Conservation (phyloP, 2,329 filamentous ascomycete species). For the Mariannaea sp. region DNA sequence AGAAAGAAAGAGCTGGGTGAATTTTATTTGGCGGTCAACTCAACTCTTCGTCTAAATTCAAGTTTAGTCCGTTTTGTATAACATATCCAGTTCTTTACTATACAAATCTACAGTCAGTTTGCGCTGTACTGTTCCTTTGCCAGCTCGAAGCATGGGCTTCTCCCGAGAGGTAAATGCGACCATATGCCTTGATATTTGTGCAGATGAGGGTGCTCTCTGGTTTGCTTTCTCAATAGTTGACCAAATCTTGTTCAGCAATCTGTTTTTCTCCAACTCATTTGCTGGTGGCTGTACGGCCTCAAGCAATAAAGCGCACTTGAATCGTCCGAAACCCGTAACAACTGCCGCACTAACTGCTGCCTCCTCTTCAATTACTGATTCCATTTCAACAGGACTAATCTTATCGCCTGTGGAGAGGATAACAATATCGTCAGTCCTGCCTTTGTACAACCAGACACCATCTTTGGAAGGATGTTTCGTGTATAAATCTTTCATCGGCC, state of each 20-base stretch:
- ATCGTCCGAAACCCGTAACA: constrained; percentile 40
- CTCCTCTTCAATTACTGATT: constrained; percentile 40
- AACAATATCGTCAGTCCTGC: constrained; percentile 48
- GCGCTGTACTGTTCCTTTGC: constrained; percentile 51
- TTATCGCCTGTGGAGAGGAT: constrained; percentile 50
- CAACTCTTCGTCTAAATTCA: too few relatives aligned
- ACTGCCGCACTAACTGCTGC: constrained; percentile 39
- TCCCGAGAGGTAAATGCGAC: constrained; percentile 44
- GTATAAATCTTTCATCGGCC: constrained; percentile 52
- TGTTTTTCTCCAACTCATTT: constrained; percentile 15
- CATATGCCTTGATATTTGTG: constrained; percentile 47
- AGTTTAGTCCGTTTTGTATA: constrained; percentile 4
- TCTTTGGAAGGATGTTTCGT: constrained; percentile 41
- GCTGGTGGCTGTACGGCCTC: constrained; percentile 21
- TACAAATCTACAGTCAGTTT: constrained; percentile 21
- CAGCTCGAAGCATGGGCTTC: constrained; percentile 50
- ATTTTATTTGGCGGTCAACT: too few relatives aligned
- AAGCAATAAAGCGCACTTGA: constrained; percentile 35
- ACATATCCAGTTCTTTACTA: constrained; percentile 5
- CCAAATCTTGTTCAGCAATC: constrained; percentile 49
- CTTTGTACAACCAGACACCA: constrained; percentile 43
- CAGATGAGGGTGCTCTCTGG: constrained; percentile 48
- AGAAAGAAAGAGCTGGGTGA: too few relatives aligned
- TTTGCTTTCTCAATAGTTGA: constrained; percentile 49
- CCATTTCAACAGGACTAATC: constrained; percentile 47